A percentile compares a stretch with the other conserved stretches of the same genome.
Evolutionary conservation across 805 yeast genomes (phyloP).

Genomic region (Saitoella complicata): DNA sequence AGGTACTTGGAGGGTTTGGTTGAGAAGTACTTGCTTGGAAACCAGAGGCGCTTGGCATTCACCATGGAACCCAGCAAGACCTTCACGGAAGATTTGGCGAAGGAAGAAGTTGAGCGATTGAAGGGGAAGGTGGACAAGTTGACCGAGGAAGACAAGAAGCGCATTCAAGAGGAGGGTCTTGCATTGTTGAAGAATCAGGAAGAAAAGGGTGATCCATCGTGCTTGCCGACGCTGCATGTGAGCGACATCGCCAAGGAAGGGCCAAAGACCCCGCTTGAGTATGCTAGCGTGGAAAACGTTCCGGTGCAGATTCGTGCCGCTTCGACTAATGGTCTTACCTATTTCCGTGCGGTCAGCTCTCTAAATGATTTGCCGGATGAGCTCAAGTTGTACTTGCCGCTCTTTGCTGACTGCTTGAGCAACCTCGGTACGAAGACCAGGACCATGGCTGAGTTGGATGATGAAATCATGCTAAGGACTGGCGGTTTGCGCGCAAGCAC

Average conservation of each 20-base stretch:
- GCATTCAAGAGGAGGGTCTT: slow-evolving; percentile 44
- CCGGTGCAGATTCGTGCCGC: slow-evolving; percentile 34
- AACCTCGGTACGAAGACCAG: slow-evolving; percentile 67
- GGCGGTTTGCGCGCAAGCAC: slow-evolving; percentile 68
- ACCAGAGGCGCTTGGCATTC: slow-evolving; percentile 48
- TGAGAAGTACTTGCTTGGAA: slow-evolving; percentile 31
- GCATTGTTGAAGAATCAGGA: slow-evolving; percentile 47
- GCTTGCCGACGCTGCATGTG: slow-evolving; percentile 62
- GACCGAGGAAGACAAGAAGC: slow-evolving; percentile 37
- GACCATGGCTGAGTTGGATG: slow-evolving; percentile 67
- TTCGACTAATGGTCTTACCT: slow-evolving; percentile 68
- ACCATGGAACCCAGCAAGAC: slow-evolving; percentile 55
- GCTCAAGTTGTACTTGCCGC: slow-evolving; percentile 51
- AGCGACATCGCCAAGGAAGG: slow-evolving; percentile 54
- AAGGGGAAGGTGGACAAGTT: slow-evolving; percentile 28
- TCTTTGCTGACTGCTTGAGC: slow-evolving; percentile 66
- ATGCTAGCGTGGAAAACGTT: slow-evolving; percentile 15
- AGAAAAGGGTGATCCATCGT: slow-evolving; percentile 53
- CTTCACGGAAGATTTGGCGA: slow-evolving; percentile 34
- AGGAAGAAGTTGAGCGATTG: slow-evolving; percentile 44
- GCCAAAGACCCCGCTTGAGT: slow-evolving; percentile 20
- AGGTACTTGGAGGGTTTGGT: slow-evolving; percentile 45
- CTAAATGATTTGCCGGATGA: slow-evolving; percentile 43
- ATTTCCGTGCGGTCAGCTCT: slow-evolving; percentile 50
- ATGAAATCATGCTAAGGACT: slow-evolving; percentile 62